Conservation (phyloP, 352 stramenopile species). For the Phytopythium mirpurense region DNA sequence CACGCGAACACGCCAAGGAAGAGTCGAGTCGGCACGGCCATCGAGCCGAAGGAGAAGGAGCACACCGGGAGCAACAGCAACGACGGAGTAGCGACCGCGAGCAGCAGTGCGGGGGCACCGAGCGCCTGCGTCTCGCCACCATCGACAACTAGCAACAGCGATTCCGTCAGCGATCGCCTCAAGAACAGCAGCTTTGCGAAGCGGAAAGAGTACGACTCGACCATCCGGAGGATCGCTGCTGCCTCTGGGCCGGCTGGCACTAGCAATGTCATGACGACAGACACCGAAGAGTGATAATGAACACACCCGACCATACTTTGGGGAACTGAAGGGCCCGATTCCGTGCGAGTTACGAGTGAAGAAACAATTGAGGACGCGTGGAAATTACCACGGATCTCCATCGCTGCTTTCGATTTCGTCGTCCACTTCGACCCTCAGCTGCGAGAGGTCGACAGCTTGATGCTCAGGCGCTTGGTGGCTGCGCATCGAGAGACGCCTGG, state of each 20-base stretch:
- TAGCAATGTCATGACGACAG: constrained; percentile 3
- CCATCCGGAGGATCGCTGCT: constrained; percentile 35
- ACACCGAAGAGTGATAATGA: constrained; percentile 1
- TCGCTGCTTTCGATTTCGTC: constrained; percentile 74
- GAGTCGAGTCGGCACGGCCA: constrained; percentile 37
- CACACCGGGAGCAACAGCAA: constrained; percentile 4
- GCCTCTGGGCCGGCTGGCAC: constrained; percentile 7
- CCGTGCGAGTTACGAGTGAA: neutral
- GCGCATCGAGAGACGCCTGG: neutral
- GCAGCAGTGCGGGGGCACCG: neutral
- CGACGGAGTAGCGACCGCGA: no score
- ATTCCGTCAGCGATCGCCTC: constrained; percentile 32
- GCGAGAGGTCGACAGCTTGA: neutral
- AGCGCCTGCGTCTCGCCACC: neutral
- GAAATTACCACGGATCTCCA: constrained; percentile 26
- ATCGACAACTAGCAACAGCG: constrained; percentile 6
- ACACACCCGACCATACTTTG: no score
- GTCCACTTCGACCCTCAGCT: constrained; percentile 21
- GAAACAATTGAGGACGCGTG: neutral
- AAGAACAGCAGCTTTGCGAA: constrained; percentile 71
- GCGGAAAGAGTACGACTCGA: constrained; percentile 64
- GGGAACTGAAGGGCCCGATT: no score
- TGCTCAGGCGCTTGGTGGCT: neutral
- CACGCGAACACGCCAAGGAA: constrained; percentile 56
- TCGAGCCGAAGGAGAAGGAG: constrained; percentile 53